phyloP scores from a whole-genome alignment of 2,329 filamentous ascomycete species.

The Monascus ruber region DNA sequence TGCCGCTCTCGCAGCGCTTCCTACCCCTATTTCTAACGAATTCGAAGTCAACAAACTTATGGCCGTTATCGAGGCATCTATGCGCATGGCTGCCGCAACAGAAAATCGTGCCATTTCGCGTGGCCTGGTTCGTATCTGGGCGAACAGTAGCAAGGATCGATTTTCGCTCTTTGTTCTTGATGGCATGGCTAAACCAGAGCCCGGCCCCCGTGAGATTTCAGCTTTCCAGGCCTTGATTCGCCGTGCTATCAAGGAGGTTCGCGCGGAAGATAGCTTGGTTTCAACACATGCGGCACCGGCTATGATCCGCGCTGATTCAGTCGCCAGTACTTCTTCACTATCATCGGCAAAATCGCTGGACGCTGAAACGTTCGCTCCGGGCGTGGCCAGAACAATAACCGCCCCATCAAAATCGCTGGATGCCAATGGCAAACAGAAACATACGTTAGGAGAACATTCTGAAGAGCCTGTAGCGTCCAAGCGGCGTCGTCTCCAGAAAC shows the following conservation, averaged over 20 bases:
- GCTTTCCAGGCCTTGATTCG: slow-evolving; percentile 21
- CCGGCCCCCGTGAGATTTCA: slow-evolving; percentile 13
- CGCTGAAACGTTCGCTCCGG: slow-evolving; percentile 20
- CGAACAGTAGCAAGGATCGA: slow-evolving; percentile 17
- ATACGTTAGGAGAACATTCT: slow-evolving; percentile 17
- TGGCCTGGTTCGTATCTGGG: slow-evolving; percentile 18
- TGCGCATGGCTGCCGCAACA: slow-evolving; percentile 16
- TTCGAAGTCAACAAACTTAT: slow-evolving; percentile 18
- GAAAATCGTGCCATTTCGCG: slow-evolving; percentile 17
- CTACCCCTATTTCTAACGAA: slow-evolving; percentile 12
- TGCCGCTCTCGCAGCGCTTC: slow-evolving; percentile 9
- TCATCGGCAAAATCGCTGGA: slow-evolving; percentile 30
- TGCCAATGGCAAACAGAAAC: slow-evolving; percentile 5
- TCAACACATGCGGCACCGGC: slow-evolving; percentile 2
- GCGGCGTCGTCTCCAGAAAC: slow-evolving; percentile 11
- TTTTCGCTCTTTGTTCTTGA: slow-evolving; percentile 20
- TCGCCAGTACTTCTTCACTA: slow-evolving; percentile 23
- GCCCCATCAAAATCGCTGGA: not conserved
- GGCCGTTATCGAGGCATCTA: slow-evolving; percentile 14
- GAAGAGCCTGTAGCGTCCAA: slow-evolving; percentile 15
- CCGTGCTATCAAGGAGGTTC: slow-evolving; percentile 14
- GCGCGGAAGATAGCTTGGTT: slow-evolving; percentile 4
- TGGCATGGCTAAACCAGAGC: slow-evolving; percentile 16
- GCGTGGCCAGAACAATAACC: slow-evolving; percentile 2
- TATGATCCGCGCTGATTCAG: slow-evolving; percentile 12